Conservation (phyloP, 2,329 filamentous ascomycete genomes). For the Exophiala bonariae region DNA sequence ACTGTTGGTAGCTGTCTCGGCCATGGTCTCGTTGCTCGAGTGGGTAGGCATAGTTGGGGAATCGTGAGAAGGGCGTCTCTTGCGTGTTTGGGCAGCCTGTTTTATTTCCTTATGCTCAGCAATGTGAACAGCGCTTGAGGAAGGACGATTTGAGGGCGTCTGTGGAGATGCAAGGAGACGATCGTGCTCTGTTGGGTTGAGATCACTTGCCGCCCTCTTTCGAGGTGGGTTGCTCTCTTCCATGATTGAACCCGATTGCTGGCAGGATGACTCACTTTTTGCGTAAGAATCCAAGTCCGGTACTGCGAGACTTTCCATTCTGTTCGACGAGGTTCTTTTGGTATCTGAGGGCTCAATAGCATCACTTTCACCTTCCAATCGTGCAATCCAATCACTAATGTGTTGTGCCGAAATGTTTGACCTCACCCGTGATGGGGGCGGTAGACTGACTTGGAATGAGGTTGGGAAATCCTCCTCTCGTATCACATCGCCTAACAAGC, state of each 20-base stretch:
- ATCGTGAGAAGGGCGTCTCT: constrained; percentile 15
- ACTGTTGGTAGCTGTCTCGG: neutral
- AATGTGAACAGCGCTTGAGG: constrained; percentile 2
- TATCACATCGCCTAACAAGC: constrained; percentile 40
- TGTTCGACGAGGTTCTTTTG: constrained; percentile 4
- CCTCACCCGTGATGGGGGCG: constrained; percentile 9
- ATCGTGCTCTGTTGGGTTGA: constrained; percentile 19
- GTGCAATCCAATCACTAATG: constrained; percentile 17
- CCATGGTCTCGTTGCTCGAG: neutral
- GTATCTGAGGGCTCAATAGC: neutral
- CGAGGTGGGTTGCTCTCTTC: constrained; percentile 17
- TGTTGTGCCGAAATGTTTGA: constrained; percentile 14
- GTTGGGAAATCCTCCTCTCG: constrained; percentile 26
- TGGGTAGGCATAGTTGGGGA: constrained; percentile 5
- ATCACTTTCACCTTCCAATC: constrained; percentile 5
- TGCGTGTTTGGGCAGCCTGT: constrained; percentile 11
- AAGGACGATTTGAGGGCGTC: constrained; percentile 11
- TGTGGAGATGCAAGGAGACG: constrained; percentile 10
- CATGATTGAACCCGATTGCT: constrained; percentile 1
- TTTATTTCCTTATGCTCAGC: constrained; percentile 15
- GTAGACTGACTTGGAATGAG: constrained; percentile 24
- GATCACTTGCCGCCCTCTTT: constrained; percentile 25
- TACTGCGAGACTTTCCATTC: neutral
- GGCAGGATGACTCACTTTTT: constrained; percentile 18
- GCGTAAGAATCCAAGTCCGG: constrained; percentile 1